Percentiles rank a stretch among this genome's conserved stretches.
phyloP scores from a whole-genome alignment of 345 rosid genomes.

The Murraya paniculata region DNA sequence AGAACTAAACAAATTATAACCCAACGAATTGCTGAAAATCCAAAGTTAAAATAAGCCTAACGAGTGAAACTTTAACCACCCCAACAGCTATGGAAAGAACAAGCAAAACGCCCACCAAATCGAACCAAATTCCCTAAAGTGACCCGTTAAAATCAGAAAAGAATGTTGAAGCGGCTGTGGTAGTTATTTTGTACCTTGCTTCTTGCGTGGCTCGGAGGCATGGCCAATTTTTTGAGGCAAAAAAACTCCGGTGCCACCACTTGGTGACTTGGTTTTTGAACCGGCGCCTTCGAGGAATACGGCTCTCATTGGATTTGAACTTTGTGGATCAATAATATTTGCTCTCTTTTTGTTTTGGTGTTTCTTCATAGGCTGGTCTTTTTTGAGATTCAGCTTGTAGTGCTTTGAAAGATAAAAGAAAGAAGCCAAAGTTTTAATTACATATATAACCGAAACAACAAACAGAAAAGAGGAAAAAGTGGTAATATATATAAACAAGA shows the following conservation, averaged over 20 bases:
- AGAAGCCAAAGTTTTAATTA: slow-evolving; percentile 1
- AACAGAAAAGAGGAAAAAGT: background rate
- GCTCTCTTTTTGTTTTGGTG: slow-evolving; percentile 23
- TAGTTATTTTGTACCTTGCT: slow-evolving; percentile 39
- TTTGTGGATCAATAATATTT: background rate
- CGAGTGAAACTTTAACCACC: slow-evolving; percentile 12
- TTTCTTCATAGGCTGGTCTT: slow-evolving; percentile 36
- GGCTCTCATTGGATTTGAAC: slow-evolving; percentile 36
- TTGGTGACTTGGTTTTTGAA: slow-evolving; percentile 38
- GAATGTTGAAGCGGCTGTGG: background rate
- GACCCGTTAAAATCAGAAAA: background rate
- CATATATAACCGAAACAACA: background rate
- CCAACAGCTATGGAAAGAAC: slow-evolving; percentile 4
- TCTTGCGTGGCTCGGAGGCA: slow-evolving; percentile 49
- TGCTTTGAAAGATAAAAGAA: slow-evolving; percentile 24
- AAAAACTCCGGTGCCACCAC: slow-evolving; percentile 85
- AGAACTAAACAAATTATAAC: background rate
- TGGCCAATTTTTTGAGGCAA: slow-evolving; percentile 54
- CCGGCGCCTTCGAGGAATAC: slow-evolving; percentile 55
- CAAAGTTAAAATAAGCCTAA: slow-evolving; percentile 5
- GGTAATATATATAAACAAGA: background rate
- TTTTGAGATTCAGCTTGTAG: slow-evolving; percentile 28
- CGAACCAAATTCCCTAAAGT: background rate
- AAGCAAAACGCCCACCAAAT: slow-evolving; percentile 1
- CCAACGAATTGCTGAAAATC: background rate